Evolutionary conservation across 805 yeast species (phyloP), one percentile per base, ranked within the genome.

Genomic region (Saturnispora halmiae): DNA sequence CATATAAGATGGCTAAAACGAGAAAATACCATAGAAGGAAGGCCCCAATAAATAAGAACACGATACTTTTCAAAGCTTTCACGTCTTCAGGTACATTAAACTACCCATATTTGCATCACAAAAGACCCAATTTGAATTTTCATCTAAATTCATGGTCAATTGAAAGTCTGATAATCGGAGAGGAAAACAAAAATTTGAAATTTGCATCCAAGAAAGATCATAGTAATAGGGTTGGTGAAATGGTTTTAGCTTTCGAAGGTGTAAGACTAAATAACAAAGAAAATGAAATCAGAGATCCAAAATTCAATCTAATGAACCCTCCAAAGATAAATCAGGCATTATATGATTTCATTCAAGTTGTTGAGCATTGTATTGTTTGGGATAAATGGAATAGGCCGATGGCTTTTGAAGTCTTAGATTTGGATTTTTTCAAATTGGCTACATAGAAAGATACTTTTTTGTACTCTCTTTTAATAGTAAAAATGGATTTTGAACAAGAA

Each of bases 401-500:
- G 13, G 42, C 42, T 11, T 34, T 35, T 26, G 42, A 40, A 24
- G 13, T 33, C 8, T 28, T 40, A n/a, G 29, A 40, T 11, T 15
- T 40, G 34, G 36, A 28, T 6, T 40, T 40, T 25, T 40, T 40
- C 34, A 34, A 34, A 15, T 21, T 11, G 7, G 21, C 14, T 31
- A 15, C 16, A 15, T 31, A 15, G 5, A 15, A 9, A 31, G 7
- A 6, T 14, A 11, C 16, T 29, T 15, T 10, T 29, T 16, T 16
- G 4, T 29, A 6, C 6, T 29, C 16, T 16, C 16, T n/a, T 5
- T 29, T 10, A 14, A 27, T 27, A 31, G 14, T 20, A 29, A 72
- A 14, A 11, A 15, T n/a, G n/a, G n/a, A n/a, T 27, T 28, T 14
- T 21, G 22, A 25, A 3, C 67, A 68, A 44, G 75, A 72, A 44